Conservation (phyloP, 1,139 yeast species). For the Debaryomyces coudertii region DNA sequence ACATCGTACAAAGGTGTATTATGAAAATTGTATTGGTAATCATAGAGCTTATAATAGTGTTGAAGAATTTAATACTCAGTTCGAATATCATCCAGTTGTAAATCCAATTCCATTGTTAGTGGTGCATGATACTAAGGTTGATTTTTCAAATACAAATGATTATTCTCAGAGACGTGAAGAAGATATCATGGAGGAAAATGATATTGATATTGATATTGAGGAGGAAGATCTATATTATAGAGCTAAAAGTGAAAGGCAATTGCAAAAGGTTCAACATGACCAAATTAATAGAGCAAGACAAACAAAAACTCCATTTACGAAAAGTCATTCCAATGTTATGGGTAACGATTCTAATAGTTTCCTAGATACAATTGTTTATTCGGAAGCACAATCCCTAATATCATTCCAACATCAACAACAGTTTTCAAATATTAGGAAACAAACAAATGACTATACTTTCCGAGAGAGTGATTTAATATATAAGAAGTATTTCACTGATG, state of each 20-base stretch:
- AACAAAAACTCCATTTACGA: background rate
- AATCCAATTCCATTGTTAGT: conserved; percentile 8
- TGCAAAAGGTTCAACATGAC: conserved; percentile 6
- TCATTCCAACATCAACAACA: conserved; percentile 29
- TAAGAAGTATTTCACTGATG: conserved; percentile 42
- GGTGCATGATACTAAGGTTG: background rate
- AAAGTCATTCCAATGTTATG: background rate
- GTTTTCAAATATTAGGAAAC: conserved; percentile 26
- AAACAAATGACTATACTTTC: conserved; percentile 44
- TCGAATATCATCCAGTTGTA: conserved; percentile 38
- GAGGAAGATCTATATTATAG: conserved; percentile 21
- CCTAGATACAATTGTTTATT: background rate
- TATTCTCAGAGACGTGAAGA: background rate
- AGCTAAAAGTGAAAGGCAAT: conserved; percentile 16
- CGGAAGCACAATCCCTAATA: background rate
- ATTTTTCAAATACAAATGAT: background rate
- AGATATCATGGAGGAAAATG: background rate
- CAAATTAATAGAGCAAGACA: background rate
- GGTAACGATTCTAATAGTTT: background rate
- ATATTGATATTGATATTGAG: conserved; percentile 8
- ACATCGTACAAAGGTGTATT: conserved; percentile 12
- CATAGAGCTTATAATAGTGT: conserved; percentile 15
- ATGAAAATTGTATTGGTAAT: conserved; percentile 9
- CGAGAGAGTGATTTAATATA: conserved; percentile 54
- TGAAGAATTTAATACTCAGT: conserved; percentile 33